A percentile compares a stretch with the other conserved stretches of the same genome.
phyloP scores from a whole-genome alignment of 495 filamentous ascomycete genomes.

The Xylaria scruposa region DNA sequence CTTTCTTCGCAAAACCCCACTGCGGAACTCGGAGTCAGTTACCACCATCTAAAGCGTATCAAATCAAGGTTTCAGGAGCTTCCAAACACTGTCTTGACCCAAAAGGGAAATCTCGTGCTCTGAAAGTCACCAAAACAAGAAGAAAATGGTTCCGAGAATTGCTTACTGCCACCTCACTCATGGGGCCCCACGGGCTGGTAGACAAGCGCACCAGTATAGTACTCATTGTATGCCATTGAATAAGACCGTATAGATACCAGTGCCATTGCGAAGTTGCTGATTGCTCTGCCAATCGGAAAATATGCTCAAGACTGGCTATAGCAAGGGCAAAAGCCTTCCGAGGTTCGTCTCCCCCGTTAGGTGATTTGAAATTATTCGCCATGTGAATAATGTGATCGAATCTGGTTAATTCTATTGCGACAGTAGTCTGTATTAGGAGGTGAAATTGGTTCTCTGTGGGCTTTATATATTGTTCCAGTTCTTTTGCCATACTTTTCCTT shows the following conservation, averaged over 20 bases:
- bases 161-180: slow-evolving; percentile 16
- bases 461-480: slow-evolving; percentile 2
- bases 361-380: slow-evolving; percentile 11
- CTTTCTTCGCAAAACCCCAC: slow-evolving; percentile 19
- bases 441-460: neutral
- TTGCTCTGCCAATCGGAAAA: slow-evolving; percentile 14
- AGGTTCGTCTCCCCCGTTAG: neutral
- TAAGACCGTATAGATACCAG: neutral
- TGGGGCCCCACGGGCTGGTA: slow-evolving; percentile 20
- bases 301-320: slow-evolving; percentile 15
- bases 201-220: slow-evolving; percentile 15
- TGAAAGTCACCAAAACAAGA: no score
- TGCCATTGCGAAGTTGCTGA: neutral
- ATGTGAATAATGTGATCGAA: slow-evolving; percentile 16
- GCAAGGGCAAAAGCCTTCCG: neutral
- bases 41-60: no score
- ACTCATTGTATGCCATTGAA: slow-evolving; percentile 5
- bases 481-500: slow-evolving; percentile 9
- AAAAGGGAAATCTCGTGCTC: no score
- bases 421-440: slow-evolving; percentile 1
- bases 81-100: no score
- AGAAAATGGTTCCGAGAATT: no score
- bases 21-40: no score
- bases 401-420: neutral
- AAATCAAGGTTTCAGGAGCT: no score